Conservation (phyloP, 108 stramenopile species). For the Bacterosira constricta region DNA sequence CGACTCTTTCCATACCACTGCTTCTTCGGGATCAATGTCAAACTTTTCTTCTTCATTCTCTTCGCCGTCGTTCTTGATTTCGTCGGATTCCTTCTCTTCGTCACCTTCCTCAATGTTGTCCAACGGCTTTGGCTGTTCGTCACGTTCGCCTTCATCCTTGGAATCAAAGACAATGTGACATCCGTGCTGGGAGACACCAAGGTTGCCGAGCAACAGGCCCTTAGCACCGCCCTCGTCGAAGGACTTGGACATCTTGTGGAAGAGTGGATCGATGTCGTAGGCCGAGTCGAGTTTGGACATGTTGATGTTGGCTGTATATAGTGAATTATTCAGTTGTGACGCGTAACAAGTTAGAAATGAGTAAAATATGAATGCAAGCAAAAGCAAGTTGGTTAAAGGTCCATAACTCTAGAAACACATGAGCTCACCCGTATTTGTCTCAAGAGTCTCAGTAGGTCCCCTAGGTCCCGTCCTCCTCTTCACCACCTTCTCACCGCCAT, state of each 20-base stretch:
- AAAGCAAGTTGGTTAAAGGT: too few relatives aligned
- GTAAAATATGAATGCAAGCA: not conserved
- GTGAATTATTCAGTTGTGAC: too few relatives aligned
- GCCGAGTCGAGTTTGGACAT: conserved; percentile 90
- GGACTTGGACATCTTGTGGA: conserved; percentile 96
- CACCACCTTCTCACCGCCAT: conserved; percentile 19
- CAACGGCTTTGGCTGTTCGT: not conserved
- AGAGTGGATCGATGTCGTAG: conserved; percentile 96
- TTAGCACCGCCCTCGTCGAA: conserved; percentile 99
- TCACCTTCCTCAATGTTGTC: conserved; percentile 13
- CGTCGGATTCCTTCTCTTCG: too few relatives aligned
- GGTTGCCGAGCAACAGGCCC: conserved; percentile 94
- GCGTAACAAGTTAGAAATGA: not conserved
- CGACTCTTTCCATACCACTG: conserved; percentile 24
- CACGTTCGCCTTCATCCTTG: conserved; percentile 34
- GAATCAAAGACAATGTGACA: conserved; percentile 94
- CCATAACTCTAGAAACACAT: too few relatives aligned
- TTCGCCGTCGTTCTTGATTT: conserved; percentile 1
- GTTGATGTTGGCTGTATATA: conserved; percentile 86
- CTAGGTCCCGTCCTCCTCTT: conserved; percentile 27
- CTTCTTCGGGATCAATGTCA: conserved; percentile 7
- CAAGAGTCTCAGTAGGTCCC: conserved; percentile 63
- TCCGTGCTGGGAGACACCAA: conserved; percentile 79
- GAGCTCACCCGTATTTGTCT: conserved; percentile 79
- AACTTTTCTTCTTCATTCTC: conserved; percentile 15